phyloP scores from a whole-genome alignment of 768 basidiomycete species.

The Phlebiopsis flavidoalba region DNA sequence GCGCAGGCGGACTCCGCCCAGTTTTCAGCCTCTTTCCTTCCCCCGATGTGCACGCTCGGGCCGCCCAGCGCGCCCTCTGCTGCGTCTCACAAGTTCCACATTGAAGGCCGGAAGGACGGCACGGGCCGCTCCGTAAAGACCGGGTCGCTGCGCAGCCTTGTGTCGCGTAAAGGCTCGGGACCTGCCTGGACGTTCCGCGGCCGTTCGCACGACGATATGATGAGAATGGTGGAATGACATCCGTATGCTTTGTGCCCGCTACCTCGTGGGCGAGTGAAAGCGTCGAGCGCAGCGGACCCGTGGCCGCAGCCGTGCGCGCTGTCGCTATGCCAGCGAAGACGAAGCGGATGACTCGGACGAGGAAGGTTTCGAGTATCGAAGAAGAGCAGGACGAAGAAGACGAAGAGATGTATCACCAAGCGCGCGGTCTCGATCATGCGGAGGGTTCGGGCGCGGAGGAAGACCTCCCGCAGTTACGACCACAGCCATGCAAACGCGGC shows the following conservation, averaged over 20 bases:
- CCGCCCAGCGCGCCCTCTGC: conserved; percentile 71
- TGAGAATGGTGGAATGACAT: conserved; percentile 99
- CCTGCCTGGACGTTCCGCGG: conserved; percentile 89
- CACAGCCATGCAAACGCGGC: conserved; percentile 38
- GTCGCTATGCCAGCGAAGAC: conserved; percentile 84
- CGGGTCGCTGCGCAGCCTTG: conserved; percentile 40
- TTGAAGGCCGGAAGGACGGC: conserved; percentile 87
- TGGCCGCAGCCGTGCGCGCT: conserved; percentile 85
- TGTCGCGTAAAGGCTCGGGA: conserved; percentile 29
- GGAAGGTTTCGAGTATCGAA: conserved; percentile 56
- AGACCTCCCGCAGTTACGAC: conserved; percentile 58
- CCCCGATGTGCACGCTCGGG: conserved; percentile 93
- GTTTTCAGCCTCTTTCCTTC: conserved; percentile 73
- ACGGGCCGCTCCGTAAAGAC: conserved; percentile 56
- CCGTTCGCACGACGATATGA: conserved; percentile 91
- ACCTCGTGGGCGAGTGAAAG: conserved; percentile 91
- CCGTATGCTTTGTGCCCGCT: conserved; percentile 87
- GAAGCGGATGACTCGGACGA: conserved; percentile 55
- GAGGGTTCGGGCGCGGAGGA: conserved; percentile 32
- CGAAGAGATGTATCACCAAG: conserved; percentile 46
- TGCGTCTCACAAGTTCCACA: conserved; percentile 92
- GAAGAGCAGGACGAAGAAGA: conserved; percentile 38
- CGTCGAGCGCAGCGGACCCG: conserved; percentile 88
- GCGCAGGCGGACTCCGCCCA: conserved; percentile 48
- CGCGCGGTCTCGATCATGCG: conserved; percentile 26